phyloP scores from a whole-genome alignment of 495 filamentous ascomycete species.

The Aspergillus sclerotioniger region DNA sequence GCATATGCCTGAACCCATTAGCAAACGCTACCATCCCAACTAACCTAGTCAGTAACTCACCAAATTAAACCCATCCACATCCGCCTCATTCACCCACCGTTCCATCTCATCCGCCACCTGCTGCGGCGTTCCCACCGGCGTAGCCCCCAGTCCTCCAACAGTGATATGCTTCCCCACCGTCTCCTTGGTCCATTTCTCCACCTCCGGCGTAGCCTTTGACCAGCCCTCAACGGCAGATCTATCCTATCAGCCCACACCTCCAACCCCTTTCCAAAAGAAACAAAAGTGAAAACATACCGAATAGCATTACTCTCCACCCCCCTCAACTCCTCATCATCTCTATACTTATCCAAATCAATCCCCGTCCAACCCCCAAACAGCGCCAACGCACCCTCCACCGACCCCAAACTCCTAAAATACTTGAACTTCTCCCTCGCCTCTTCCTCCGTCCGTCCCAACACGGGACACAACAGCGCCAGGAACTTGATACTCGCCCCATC shows the following conservation, averaged over 20 bases:
- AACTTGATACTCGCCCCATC: slow-evolving; percentile 53
- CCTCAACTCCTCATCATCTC: slow-evolving; percentile 54
- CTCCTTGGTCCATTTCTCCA: slow-evolving; percentile 61
- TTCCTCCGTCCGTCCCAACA: slow-evolving; percentile 53
- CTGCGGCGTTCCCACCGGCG: slow-evolving; percentile 52
- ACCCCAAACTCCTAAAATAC: slow-evolving; percentile 46
- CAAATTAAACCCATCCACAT: slow-evolving; percentile 65
- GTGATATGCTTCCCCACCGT: slow-evolving; percentile 62
- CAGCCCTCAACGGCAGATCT: slow-evolving; percentile 49
- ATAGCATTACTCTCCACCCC: slow-evolving; percentile 65
- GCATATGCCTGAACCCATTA: slow-evolving; percentile 49
- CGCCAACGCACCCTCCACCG: slow-evolving; percentile 54
- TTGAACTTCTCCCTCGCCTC: slow-evolving; percentile 53
- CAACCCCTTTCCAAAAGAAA: no score
- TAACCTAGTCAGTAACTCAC: no score
- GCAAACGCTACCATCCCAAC: no score
- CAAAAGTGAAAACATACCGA: slow-evolving; percentile 39
- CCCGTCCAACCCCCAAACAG: slow-evolving; percentile 60
- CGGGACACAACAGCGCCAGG: slow-evolving; percentile 49
- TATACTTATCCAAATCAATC: slow-evolving; percentile 51
- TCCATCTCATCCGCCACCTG: slow-evolving; percentile 62
- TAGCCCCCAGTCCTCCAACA: slow-evolving; percentile 57
- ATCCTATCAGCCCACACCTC: neutral
- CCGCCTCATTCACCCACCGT: slow-evolving; percentile 58
- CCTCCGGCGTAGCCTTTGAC: slow-evolving; percentile 44